Evolutionary conservation across 257 asterid genomes (phyloP).

Genomic region (Linderniella brevidens): DNA sequence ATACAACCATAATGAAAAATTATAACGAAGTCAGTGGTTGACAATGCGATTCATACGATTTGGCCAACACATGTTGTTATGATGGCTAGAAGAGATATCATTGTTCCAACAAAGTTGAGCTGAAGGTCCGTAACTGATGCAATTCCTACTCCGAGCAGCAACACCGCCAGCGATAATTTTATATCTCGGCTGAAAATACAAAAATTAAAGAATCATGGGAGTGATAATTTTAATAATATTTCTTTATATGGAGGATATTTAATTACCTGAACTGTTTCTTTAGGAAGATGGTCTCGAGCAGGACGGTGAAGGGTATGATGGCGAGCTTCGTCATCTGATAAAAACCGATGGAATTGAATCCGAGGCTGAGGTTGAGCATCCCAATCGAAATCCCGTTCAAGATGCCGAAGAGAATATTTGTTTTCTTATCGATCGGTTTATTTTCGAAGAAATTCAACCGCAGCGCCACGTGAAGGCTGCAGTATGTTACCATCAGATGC

Average conservation of each 20-base stretch:
- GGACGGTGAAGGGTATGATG: slow-evolving; percentile 81
- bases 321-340: slow-evolving; percentile 86
- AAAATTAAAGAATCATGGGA: neutral
- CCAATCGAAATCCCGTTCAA: slow-evolving; percentile 82
- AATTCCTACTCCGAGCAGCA: slow-evolving; percentile 69
- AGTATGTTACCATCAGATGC: slow-evolving; percentile 88
- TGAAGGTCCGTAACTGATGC: slow-evolving; percentile 88
- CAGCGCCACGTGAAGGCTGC: slow-evolving; percentile 66
- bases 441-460: slow-evolving; percentile 61
- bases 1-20: neutral
- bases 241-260: no score
- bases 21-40: no score
- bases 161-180: slow-evolving; percentile 42
- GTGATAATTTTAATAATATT: neutral
- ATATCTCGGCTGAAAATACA: slow-evolving; percentile 46
- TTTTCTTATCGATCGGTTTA: slow-evolving; percentile 60
- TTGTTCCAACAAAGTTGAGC: slow-evolving; percentile 73
- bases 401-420: slow-evolving; percentile 48
- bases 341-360: slow-evolving; percentile 85
- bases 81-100: slow-evolving; percentile 72
- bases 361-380: slow-evolving; percentile 77
- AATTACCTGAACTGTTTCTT: slow-evolving; percentile 69
- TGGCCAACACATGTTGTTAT: slow-evolving; percentile 83
- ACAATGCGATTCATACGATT: slow-evolving; percentile 55
- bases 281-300: slow-evolving; percentile 64